Evolutionary conservation across 768 basidiomycete species (phyloP).

Genomic region (Lentinula sp.): DNA sequence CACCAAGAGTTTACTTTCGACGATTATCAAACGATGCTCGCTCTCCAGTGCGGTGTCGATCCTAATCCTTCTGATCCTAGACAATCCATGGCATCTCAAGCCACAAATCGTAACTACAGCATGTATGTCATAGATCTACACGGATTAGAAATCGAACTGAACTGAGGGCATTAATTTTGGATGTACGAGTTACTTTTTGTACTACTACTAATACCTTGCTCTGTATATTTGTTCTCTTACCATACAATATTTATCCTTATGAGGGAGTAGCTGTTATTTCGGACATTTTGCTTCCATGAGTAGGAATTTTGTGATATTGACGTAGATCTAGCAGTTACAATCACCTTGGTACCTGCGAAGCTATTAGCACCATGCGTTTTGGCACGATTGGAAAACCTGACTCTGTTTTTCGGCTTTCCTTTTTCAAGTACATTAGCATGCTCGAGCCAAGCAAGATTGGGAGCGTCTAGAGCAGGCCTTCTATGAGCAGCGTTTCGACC

Average conservation of each 20-base stretch:
- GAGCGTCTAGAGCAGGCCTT: slow-evolving; percentile 22
- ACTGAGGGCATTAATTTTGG: slow-evolving; percentile 11
- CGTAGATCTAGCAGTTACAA: too few species aligned
- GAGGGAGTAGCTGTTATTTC: background rate
- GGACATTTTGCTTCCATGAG: background rate
- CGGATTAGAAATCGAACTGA: slow-evolving; percentile 58
- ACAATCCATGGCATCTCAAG: slow-evolving; percentile 28
- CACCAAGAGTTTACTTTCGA: slow-evolving; percentile 76
- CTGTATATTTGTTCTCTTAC: background rate
- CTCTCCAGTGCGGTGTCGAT: slow-evolving; percentile 83
- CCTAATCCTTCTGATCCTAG: slow-evolving; percentile 46
- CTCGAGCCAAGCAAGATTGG: slow-evolving; percentile 30
- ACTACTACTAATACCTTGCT: background rate
- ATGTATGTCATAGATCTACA: slow-evolving; percentile 90
- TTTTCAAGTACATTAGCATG: slow-evolving; percentile 1
- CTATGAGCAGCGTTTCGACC: slow-evolving; percentile 8
- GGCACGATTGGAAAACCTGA: background rate
- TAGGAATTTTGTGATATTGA: too few species aligned
- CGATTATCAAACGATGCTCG: slow-evolving; percentile 88
- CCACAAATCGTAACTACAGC: slow-evolving; percentile 69
- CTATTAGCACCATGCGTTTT: background rate
- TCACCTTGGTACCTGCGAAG: background rate
- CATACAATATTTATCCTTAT: background rate
- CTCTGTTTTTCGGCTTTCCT: background rate
- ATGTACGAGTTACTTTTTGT: slow-evolving; percentile 10